phyloP scores from a whole-genome alignment of 2,329 filamentous ascomycete genomes.

The Neonectria magnoliae region DNA sequence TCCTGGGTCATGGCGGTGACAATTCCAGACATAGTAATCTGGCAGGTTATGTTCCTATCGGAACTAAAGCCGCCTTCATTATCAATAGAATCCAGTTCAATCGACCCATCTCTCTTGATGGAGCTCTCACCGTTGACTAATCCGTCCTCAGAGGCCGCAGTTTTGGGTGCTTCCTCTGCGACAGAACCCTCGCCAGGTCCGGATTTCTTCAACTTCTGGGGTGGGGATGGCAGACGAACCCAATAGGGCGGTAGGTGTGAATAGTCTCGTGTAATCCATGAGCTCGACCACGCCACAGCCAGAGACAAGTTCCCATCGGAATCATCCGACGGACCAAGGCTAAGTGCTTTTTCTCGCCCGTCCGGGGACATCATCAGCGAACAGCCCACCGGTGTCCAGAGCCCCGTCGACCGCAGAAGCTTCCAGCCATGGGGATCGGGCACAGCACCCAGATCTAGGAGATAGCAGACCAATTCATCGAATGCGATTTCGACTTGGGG shows the following conservation, averaged over 20 bases:
- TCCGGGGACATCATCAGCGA: constrained; percentile 64
- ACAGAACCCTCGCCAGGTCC: background rate
- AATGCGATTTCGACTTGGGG: constrained; percentile 65
- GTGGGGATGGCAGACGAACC: constrained; percentile 58
- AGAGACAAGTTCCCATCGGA: constrained; percentile 70
- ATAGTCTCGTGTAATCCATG: constrained; percentile 63
- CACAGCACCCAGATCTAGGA: constrained; percentile 71
- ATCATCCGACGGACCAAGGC: constrained; percentile 65
- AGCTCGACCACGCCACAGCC: constrained; percentile 63
- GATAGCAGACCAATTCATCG: constrained; percentile 68
- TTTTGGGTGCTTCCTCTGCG: background rate
- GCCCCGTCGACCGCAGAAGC: constrained; percentile 63
- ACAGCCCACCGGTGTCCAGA: constrained; percentile 70
- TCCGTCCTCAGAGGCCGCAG: constrained; percentile 12
- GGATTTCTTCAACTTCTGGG: background rate
- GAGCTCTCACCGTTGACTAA: constrained; percentile 8
- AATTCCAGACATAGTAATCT: constrained; percentile 60
- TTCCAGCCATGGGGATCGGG: constrained; percentile 69
- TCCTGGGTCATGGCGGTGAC: constrained; percentile 56
- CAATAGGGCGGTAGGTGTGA: constrained; percentile 68
- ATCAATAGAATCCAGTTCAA: constrained; percentile 49
- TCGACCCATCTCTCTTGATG: background rate
- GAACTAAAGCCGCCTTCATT: constrained; percentile 43
- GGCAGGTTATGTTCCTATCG: constrained; percentile 54
- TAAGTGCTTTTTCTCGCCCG: constrained; percentile 59